Evolutionary conservation across 768 basidiomycete genomes (phyloP), one percentile per base, ranked within the genome.

Genomic region (Cystobasidium tubakii): DNA sequence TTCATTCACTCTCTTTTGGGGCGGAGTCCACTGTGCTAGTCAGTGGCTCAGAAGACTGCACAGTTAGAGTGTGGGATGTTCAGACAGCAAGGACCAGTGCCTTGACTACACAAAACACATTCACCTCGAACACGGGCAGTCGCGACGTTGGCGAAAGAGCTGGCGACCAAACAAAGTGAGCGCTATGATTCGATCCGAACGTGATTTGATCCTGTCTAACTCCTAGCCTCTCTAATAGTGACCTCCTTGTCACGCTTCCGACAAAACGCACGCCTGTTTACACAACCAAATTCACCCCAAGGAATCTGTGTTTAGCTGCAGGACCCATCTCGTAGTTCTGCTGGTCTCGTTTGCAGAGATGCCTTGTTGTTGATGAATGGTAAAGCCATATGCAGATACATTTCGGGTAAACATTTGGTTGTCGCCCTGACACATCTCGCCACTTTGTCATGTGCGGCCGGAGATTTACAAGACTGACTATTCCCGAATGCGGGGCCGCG

Each of bases 1-100:
- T 98, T 74, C 90, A 95, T 79, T 90, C 91, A 1, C 85, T 99
- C 27, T 86, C 91, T 0, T 99, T 97, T 81, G 92, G 90, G 74
- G 90, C 88, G 29, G 96, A 97, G 81, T 93, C 92, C 0, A 88
- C 88, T 1, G 81, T 98, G 67, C 86, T 99, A 42, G 89, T 97
- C 15, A 94, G 91, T 73, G 94, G 94, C 6, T 86, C 90, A 29
- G 87, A 92, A 34, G 96, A 99, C 80, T 94, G 91, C 86, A 97
- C 96, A 0, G 93, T 97, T 21, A 85, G 95, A n/a, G 93, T 92
- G 73, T 99, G 96, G 96, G 96, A 99, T 80, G 88, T 96, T 25
- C 64, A 73, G 65, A 75, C 76, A n/a, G 66, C 74, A 0, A 66
- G 65, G 19, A 29, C 55, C n/a, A 42, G 94, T 90, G 81, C 63